Conservation (phyloP, 768 basidiomycete species). For the Gautieria morchelliformis region DNA sequence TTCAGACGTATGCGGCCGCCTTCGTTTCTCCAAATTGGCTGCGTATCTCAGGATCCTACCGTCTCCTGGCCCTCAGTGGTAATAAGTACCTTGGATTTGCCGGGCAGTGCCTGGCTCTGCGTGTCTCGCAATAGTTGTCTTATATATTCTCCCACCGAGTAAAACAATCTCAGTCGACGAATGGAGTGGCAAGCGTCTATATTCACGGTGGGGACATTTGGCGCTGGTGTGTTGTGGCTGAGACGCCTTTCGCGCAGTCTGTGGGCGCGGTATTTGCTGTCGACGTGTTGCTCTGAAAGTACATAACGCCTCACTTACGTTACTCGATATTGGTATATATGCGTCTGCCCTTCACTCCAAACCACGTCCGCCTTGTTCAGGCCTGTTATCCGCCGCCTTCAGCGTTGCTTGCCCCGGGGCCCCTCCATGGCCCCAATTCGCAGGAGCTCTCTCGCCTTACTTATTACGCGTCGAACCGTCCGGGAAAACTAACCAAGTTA, state of each 20-base stretch:
- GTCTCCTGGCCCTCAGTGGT: no score
- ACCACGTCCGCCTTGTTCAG: conserved; percentile 75
- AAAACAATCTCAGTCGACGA: no score
- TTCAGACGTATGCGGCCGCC: no score
- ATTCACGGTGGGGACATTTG: no score
- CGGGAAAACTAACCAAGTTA: conserved; percentile 71
- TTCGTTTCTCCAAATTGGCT: no score
- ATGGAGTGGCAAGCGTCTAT: no score
- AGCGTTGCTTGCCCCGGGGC: conserved; percentile 60
- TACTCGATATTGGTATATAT: conserved; percentile 25
- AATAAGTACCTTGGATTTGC: no score
- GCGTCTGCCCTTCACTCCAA: conserved; percentile 69
- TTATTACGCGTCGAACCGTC: conserved; percentile 80
- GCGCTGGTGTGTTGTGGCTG: neutral
- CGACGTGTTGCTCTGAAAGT: neutral
- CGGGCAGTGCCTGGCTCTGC: no score
- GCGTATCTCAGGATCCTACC: no score
- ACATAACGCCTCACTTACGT: neutral
- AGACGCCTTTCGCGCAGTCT: neutral
- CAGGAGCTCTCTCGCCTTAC: conserved; percentile 80
- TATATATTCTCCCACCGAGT: no score
- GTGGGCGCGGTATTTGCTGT: neutral
- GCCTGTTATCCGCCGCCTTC: conserved; percentile 82
- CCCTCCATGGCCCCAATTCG: conserved; percentile 70
- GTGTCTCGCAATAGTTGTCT: no score